Base-by-base conservation (phyloP, 192 early-diverging fungal genomes). In the Linnemannia hyalina region DNA sequence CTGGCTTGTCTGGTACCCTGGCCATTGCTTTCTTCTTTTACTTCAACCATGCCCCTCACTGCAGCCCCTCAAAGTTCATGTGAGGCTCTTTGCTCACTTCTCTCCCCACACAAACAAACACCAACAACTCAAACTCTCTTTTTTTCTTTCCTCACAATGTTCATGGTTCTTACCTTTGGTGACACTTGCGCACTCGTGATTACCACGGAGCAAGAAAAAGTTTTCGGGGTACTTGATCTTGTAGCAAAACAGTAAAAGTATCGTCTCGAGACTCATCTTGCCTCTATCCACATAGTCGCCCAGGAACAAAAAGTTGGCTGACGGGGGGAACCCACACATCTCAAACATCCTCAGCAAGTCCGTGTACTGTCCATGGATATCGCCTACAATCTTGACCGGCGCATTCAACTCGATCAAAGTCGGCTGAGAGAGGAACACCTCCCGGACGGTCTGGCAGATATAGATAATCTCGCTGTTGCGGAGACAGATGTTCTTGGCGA, bases 231-330 rank as follows among this genome's bases (percentile, higher is more conserved):
- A 97, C 88, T 99, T 98, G 88, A 99, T 95, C 89, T 99, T 99
- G 92, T 97, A 99, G 87, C 95, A 96, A 74, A 99, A 93, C 75
- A 99, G 89, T 77, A 99, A 87, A 36, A 97, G 89, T 77, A 99
- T 98, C 23, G 97, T 99, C 88, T 99, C 98, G 57, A 99, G 91
- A 77, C 94, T 95, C 90, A 97, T 95, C 88, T 98, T 98, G 77
- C 98, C 98, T 42, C 98, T 94, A 90, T 99, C 98, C 10, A 99
- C 98, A 91, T 99, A 99, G 88, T 99, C 98, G 35, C 97, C 96
- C 29, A 99, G 72, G 80, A 98, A 99, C 76, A 98, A 89, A 89
- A 97, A 99, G 90, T 98, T 98, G 80, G 96, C 91, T 36, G 90
- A 83, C 0, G 97, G 97, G 41, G 98, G 98, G 84, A 96, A 98